Conservation (phyloP, 2,329 filamentous ascomycete species). For the Colletotrichum karsti region DNA sequence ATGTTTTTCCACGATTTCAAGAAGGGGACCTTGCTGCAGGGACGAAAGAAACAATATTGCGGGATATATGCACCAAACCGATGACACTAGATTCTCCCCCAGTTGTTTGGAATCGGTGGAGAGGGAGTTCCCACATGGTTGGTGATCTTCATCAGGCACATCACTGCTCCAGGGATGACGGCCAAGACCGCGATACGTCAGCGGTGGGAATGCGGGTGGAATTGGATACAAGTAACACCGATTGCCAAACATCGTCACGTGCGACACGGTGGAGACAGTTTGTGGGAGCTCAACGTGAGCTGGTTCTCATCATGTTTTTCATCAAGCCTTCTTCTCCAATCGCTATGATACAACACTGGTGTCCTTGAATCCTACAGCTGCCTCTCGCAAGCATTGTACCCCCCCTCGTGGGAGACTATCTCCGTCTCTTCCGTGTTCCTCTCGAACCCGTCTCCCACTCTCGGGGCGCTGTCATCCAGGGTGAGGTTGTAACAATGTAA, state of each 20-base stretch:
- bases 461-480: slow-evolving; percentile 9
- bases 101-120: slow-evolving; percentile 11
- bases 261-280: not conserved
- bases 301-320: slow-evolving; percentile 22
- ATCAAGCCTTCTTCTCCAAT: slow-evolving; percentile 29
- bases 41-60: not conserved
- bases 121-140: not conserved
- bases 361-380: slow-evolving; percentile 29
- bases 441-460: slow-evolving; percentile 13
- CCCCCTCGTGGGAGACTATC: slow-evolving; percentile 4
- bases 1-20: too few relatives aligned
- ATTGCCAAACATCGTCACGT: not conserved
- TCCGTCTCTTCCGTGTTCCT: slow-evolving; percentile 1
- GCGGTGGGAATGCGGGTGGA: not conserved
- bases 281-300: slow-evolving; percentile 22
- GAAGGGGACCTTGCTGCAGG: not conserved
- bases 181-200: slow-evolving; percentile 1
- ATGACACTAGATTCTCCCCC: not conserved
- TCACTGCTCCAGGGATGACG: not conserved
- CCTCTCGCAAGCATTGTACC: slow-evolving; percentile 11
- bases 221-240: not conserved
- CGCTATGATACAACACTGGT: slow-evolving; percentile 30
- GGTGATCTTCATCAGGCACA: slow-evolving; percentile 18
- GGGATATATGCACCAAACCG: not conserved
- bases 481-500: slow-evolving; percentile 29